Evolutionary conservation across 352 stramenopile genomes (phyloP), one percentile per base, ranked within the genome.

Genomic region (Pythium volutum): DNA sequence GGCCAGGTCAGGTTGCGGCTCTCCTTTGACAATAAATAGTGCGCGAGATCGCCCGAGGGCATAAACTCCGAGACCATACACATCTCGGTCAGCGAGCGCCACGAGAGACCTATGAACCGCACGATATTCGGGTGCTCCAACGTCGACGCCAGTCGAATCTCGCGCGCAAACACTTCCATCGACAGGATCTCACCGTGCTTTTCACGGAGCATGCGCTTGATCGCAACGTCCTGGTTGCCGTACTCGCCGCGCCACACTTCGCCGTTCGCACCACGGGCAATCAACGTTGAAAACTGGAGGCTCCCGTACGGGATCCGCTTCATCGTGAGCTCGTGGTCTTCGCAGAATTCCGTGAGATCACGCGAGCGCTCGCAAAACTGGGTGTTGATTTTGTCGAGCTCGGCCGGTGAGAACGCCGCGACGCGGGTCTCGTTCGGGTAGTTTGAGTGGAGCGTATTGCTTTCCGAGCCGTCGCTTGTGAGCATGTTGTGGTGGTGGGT

Each of bases 71-170:
- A 89, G 29, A 94, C 79, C 10, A 79, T 82, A 50, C 77, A 91
- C 27, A 94, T 46, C 38, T 94, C 83, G 27, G 78, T 36, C 23
- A 92, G 65, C 36, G 77, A 89, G 60, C 91, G 78, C 84, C 84
- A 94, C 12, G 79, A 82, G 20, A 92, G 76, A 11, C 87, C 87
- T 26, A 81, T 81, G 63, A 96, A 94, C 4, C 71, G 67, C 14
- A 96, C 84, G 56, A 96, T 95, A 11, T 81, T 72, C 16, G 87
- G 83, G 54, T 96, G 85, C 29, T 91, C 71, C 29, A 95, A 69
- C 33, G 84, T 64, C 1, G 83, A 88, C 1, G 88, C 81, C 55
- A 96, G 80, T 4, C 85, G 73, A 34, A 96, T 88, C 66, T 96
- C 87, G 55, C 91, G 81, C 1, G 76, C 72, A 53, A 96, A 96